Percentiles rank a stretch among this genome's conserved stretches.
phyloP scores from a whole-genome alignment of 352 stramenopile genomes.

The Pythium scleroteichum region DNA sequence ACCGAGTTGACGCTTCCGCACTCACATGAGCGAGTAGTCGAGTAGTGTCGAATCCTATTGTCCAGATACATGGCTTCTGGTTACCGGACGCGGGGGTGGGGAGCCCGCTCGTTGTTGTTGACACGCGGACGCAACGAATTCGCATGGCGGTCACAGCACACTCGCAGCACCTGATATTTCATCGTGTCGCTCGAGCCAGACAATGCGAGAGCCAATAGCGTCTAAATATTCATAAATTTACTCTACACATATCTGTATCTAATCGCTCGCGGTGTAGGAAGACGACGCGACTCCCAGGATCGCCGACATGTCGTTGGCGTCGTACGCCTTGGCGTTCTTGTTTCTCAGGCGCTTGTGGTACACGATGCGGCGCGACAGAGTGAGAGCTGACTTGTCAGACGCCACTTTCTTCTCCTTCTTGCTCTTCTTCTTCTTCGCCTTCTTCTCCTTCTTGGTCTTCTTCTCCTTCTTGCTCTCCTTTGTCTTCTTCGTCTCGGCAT shows the following conservation, averaged over 20 bases:
- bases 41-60: too few relatives aligned
- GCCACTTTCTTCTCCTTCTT: slow-evolving; percentile 54
- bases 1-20: too few relatives aligned
- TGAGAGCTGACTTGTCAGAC: slow-evolving; percentile 26
- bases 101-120: too few relatives aligned
- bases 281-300: slow-evolving; percentile 80
- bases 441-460: slow-evolving; percentile 75
- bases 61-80: too few relatives aligned
- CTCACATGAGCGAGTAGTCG: too few relatives aligned
- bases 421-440: slow-evolving; percentile 47
- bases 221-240: slow-evolving; percentile 11
- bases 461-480: slow-evolving; percentile 57
- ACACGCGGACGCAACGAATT: too few relatives aligned
- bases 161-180: too few relatives aligned
- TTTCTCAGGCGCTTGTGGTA: slow-evolving; percentile 82
- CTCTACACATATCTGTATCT: not conserved
- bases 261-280: slow-evolving; percentile 17
- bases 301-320: slow-evolving; percentile 79
- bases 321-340: slow-evolving; percentile 88
- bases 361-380: slow-evolving; percentile 65
- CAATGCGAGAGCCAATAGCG: not conserved
- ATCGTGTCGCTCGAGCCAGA: not conserved
- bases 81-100: too few relatives aligned
- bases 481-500: slow-evolving; percentile 45
- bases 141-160: too few relatives aligned